These are phyloP conservation scores for Kalmusia sp. DNA, from an alignment of 2,329 filamentous ascomycete genomes.

Conservation along the genomic window DNA sequence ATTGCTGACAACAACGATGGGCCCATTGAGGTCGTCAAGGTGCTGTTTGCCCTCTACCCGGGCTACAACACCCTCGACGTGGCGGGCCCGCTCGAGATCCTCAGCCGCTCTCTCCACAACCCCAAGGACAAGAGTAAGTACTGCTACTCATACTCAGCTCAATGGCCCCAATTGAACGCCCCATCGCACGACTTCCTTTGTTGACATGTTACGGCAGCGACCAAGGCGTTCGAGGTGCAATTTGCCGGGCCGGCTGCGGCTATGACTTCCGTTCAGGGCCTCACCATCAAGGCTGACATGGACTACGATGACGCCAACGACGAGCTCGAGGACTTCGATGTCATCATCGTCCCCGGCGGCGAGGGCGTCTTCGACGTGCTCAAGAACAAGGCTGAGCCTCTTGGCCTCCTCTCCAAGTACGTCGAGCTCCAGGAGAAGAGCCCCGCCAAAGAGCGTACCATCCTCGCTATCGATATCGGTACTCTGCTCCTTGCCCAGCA, in stretches of 20 bases:
- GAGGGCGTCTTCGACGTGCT: conserved; percentile 66
- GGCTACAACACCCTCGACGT: conserved; percentile 65
- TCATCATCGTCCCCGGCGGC: conserved; percentile 80
- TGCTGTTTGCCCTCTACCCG: conserved; percentile 65
- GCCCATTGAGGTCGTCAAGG: conserved; percentile 66
- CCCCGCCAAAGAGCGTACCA: conserved; percentile 78
- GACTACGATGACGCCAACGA: conserved; percentile 80
- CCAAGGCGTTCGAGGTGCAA: conserved; percentile 62
- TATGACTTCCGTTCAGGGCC: conserved; percentile 66
- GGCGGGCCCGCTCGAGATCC: conserved; percentile 64
- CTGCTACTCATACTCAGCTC: background rate
- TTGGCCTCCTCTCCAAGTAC: conserved; percentile 77
- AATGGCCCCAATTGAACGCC: conserved; percentile 5
- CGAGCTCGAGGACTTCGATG: conserved; percentile 75
- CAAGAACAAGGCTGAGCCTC: conserved; percentile 66
- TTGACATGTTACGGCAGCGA: conserved; percentile 47
- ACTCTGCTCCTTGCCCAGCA: conserved; percentile 77
- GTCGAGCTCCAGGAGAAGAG: conserved; percentile 81
- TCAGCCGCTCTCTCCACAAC: conserved; percentile 62
- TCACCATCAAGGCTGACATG: conserved; percentile 76
- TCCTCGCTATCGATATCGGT: conserved; percentile 82
- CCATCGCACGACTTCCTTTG: conserved; percentile 13
- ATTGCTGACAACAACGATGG: conserved; percentile 47
- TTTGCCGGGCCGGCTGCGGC: conserved; percentile 56
- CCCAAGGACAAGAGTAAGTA: conserved; percentile 58